These are phyloP conservation scores for Nitzschia inconspicua DNA, from an alignment of 108 stramenopile genomes.

Conservation along the genomic window DNA sequence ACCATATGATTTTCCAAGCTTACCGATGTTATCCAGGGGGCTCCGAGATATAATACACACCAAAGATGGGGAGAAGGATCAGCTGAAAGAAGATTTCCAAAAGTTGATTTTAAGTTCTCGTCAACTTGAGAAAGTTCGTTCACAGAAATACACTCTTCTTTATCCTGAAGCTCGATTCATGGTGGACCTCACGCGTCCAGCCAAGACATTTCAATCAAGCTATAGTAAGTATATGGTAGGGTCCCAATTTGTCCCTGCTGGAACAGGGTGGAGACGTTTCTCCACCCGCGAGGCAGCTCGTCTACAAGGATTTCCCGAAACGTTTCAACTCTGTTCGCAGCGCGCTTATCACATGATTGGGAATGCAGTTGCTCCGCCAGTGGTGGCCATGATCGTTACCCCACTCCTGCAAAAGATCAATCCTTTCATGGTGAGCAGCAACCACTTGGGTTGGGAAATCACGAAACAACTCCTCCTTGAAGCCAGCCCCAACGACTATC, in stretches of 20 bases:
- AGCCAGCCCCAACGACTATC: constrained; percentile 9
- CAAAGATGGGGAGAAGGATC: too few species aligned
- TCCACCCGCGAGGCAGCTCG: constrained; percentile 20
- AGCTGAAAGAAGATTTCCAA: background rate
- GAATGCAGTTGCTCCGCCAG: constrained; percentile 16
- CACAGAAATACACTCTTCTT: constrained; percentile 20
- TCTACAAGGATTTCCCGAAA: constrained; percentile 25
- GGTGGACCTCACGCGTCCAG: background rate
- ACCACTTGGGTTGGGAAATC: background rate
- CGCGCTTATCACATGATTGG: constrained; percentile 21
- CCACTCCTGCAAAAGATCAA: background rate
- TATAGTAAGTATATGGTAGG: constrained; percentile 27
- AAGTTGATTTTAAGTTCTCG: background rate
- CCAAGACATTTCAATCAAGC: constrained; percentile 28
- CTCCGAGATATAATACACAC: constrained; percentile 11
- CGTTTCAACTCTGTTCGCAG: constrained; percentile 7
- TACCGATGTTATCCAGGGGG: constrained; percentile 3
- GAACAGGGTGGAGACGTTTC: constrained; percentile 3
- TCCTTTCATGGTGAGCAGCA: background rate
- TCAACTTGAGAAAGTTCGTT: constrained; percentile 8
- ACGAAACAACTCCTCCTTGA: constrained; percentile 9
- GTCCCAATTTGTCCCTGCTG: constrained; percentile 8
- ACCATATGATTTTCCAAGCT: constrained; percentile 8
- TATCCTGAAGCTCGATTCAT: constrained; percentile 21
- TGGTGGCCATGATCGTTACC: constrained; percentile 16